phyloP scores from a whole-genome alignment of 495 filamentous ascomycete genomes.

The Penicillium daleae region DNA sequence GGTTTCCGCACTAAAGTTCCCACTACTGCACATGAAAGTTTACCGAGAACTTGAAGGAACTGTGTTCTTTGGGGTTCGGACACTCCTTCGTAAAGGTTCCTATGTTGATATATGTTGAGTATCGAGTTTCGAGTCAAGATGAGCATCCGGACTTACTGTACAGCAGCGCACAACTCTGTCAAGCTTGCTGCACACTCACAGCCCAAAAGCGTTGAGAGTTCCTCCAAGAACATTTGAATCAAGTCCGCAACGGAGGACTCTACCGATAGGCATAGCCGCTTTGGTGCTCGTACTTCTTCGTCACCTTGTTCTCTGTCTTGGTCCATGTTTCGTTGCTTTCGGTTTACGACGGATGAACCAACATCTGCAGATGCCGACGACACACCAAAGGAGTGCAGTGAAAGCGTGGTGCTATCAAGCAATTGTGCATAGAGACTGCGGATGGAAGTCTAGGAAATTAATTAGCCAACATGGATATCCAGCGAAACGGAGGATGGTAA shows the following conservation, averaged over 20 bases:
- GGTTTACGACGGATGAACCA: conserved; percentile 7
- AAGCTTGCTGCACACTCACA: conserved; percentile 24
- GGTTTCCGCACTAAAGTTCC: conserved; percentile 26
- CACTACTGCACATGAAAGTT: conserved; percentile 49
- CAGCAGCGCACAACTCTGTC: conserved; percentile 27
- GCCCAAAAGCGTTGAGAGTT: conserved; percentile 25
- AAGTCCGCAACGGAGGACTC: conserved; percentile 11
- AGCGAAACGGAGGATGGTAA: not conserved
- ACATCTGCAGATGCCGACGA: not conserved
- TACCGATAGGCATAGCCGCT: conserved; percentile 32
- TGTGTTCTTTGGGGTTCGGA: conserved; percentile 37
- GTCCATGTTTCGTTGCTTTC: conserved; percentile 12
- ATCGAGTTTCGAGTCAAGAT: not conserved
- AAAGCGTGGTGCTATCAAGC: not conserved
- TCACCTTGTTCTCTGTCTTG: conserved; percentile 15
- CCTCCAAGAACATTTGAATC: conserved; percentile 25
- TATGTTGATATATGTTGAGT: conserved; percentile 17
- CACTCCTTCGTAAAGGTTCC: conserved; percentile 30
- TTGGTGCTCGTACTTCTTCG: conserved; percentile 24
- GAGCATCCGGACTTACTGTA: conserved; percentile 34
- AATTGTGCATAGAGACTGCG: conserved; percentile 20
- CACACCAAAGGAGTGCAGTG: not conserved
- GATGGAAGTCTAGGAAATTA: conserved; percentile 26
- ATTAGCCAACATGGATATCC: conserved; percentile 23
- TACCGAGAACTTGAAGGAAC: conserved; percentile 40